phyloP scores from a whole-genome alignment of 164 flowering plant species.

The Aristolochia californica region DNA sequence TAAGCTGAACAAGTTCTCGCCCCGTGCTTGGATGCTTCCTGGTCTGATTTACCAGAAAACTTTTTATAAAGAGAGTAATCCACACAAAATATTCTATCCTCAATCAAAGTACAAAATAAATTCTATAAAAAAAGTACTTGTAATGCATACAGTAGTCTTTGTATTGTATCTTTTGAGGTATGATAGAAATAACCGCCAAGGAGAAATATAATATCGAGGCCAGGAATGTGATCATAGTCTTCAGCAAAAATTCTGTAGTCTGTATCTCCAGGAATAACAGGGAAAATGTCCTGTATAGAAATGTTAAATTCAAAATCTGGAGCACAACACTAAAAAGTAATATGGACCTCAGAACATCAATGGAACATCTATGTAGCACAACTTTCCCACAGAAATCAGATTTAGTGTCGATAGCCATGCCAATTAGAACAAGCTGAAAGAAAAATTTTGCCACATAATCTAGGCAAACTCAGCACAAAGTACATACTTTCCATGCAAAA shows the following conservation, averaged over 20 bases:
- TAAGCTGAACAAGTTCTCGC: slow-evolving; percentile 74
- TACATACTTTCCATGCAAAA: too few relatives aligned
- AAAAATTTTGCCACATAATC: not conserved
- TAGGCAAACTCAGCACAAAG: too few relatives aligned
- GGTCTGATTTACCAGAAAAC: slow-evolving; percentile 39
- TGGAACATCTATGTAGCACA: too few relatives aligned
- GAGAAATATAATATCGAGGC: slow-evolving; percentile 89
- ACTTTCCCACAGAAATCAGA: too few relatives aligned
- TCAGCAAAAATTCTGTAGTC: slow-evolving; percentile 91
- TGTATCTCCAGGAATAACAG: slow-evolving; percentile 90
- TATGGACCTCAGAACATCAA: too few relatives aligned
- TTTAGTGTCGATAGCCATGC: too few relatives aligned
- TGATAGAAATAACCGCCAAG: slow-evolving; percentile 96
- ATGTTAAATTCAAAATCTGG: slow-evolving; percentile 7
- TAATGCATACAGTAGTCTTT: slow-evolving; percentile 91
- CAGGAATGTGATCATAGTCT: slow-evolving; percentile 85
- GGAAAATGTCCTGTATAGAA: slow-evolving; percentile 76
- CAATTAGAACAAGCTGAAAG: not conserved
- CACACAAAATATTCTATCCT: not conserved
- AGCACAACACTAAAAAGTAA: not conserved
- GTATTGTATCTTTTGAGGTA: slow-evolving; percentile 84
- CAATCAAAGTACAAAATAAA: slow-evolving; percentile 2
- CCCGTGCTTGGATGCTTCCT: slow-evolving; percentile 98
- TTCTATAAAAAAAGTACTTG: slow-evolving; percentile 50
- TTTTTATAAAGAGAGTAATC: not conserved